A percentile compares a stretch with the other conserved stretches of the same genome.
These are phyloP conservation scores for Colletotrichum sp. DNA, from an alignment of 2,329 filamentous ascomycete species.

Conservation along the genomic window DNA sequence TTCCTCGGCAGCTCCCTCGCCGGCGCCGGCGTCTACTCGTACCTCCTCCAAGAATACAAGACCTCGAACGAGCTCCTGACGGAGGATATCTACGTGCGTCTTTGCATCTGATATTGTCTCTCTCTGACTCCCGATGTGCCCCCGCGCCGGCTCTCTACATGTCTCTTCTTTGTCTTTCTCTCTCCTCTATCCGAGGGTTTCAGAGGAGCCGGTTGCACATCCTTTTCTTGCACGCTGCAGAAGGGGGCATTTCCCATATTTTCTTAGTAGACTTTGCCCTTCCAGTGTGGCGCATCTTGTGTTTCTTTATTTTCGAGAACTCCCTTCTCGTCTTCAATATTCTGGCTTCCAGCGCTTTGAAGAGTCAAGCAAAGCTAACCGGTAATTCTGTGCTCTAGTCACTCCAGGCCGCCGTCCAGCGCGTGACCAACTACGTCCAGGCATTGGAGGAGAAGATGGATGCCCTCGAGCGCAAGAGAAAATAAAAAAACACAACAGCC, in stretches of 20 bases:
- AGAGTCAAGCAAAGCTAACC: too few relatives aligned
- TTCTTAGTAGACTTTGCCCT: background rate
- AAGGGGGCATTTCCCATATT: background rate
- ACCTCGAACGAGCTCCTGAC: constrained; percentile 90
- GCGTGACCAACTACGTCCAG: constrained; percentile 83
- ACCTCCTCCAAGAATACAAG: constrained; percentile 92
- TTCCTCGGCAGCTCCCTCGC: constrained; percentile 82
- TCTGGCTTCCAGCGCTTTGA: background rate
- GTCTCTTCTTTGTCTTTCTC: constrained; percentile 22
- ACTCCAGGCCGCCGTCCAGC: constrained; percentile 85
- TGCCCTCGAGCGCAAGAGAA: constrained; percentile 68
- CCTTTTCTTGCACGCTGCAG: background rate
- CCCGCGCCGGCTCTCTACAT: background rate
- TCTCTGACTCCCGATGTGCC: background rate
- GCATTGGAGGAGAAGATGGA: constrained; percentile 82
- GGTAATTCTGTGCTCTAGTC: too few relatives aligned
- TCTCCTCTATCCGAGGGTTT: background rate
- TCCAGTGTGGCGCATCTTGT: background rate
- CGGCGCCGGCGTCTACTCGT: constrained; percentile 86
- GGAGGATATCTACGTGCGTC: constrained; percentile 93
- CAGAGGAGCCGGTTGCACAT: background rate
- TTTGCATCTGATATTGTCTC: constrained; percentile 40
- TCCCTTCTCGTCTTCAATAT: background rate
- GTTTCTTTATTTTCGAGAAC: background rate
- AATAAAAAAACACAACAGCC: constrained; percentile 43